Conservation (phyloP, 208 protist genomes). For the Leishmania martiniquensis region DNA sequence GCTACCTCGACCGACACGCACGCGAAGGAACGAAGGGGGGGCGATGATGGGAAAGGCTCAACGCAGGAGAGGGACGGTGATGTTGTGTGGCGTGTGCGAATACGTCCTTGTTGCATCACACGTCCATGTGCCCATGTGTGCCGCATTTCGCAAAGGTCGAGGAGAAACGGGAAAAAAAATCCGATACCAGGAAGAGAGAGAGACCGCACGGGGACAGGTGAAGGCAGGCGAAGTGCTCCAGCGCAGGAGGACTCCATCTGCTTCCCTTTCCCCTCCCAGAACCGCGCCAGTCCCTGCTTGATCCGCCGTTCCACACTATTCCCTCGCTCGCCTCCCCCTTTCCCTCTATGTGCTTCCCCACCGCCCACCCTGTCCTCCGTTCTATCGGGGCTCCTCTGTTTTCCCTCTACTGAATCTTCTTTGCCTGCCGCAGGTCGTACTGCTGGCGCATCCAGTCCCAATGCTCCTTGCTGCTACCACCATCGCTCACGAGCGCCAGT, state of each 20-base stretch:
- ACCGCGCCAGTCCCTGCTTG: too few relatives aligned
- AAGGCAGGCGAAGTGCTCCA: not conserved
- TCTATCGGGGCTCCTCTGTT: not conserved
- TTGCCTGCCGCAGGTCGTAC: conserved; percentile 34
- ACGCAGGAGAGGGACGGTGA: not conserved
- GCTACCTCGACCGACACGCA: not conserved
- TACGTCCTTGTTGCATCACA: not conserved
- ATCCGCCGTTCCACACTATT: too few relatives aligned
- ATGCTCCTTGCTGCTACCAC: conserved; percentile 39
- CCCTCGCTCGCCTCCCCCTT: not conserved
- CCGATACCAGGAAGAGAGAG: not conserved
- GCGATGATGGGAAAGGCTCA: not conserved
- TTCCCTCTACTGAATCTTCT: conserved; percentile 22
- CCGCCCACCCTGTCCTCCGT: not conserved
- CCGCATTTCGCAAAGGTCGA: not conserved
- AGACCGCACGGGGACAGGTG: not conserved
- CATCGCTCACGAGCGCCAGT: conserved; percentile 52
- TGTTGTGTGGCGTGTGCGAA: not conserved
- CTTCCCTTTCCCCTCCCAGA: not conserved
- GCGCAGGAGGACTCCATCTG: not conserved
- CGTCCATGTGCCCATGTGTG: not conserved
- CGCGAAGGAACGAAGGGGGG: not conserved
- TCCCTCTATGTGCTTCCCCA: not conserved
- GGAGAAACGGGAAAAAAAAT: not conserved
- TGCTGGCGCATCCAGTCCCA: conserved; percentile 79